phyloP scores from a whole-genome alignment of 73 alveolate genomes.

The Paramecium pentaurelia region DNA sequence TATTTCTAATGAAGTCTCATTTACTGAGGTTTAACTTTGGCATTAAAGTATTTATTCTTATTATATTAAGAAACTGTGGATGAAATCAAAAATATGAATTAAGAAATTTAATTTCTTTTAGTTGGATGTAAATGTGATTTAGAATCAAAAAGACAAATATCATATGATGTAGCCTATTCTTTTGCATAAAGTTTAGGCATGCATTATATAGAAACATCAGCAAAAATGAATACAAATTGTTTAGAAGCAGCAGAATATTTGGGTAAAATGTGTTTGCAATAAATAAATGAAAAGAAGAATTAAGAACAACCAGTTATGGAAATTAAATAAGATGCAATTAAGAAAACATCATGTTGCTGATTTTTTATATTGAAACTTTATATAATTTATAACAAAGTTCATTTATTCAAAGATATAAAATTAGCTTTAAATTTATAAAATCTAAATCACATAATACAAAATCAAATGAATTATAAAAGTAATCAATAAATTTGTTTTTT shows the following conservation, averaged over 20 bases:
- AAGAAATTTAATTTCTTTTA: background rate
- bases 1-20: background rate
- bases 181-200: constrained; percentile 47
- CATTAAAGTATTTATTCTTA: constrained; percentile 34
- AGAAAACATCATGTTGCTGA: background rate
- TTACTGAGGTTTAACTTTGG: background rate
- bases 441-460: background rate
- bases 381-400: background rate
- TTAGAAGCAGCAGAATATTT: background rate
- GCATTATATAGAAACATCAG: constrained; percentile 47
- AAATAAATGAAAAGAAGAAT: background rate
- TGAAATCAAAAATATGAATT: background rate
- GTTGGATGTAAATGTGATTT: constrained; percentile 65
- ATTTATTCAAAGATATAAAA: background rate
- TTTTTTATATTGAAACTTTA: background rate
- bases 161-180: constrained; percentile 34
- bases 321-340: background rate
- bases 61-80: background rate
- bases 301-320: background rate
- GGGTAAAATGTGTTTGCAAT: background rate
- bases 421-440: background rate
- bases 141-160: constrained; percentile 36
- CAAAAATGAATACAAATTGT: constrained; percentile 20
- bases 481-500: background rate
- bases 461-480: background rate